A percentile compares a stretch with the other conserved stretches of the same genome.
Evolutionary conservation across 371 early-diverging fungal genomes (phyloP).

Genomic region (Mucor plumbeus): DNA sequence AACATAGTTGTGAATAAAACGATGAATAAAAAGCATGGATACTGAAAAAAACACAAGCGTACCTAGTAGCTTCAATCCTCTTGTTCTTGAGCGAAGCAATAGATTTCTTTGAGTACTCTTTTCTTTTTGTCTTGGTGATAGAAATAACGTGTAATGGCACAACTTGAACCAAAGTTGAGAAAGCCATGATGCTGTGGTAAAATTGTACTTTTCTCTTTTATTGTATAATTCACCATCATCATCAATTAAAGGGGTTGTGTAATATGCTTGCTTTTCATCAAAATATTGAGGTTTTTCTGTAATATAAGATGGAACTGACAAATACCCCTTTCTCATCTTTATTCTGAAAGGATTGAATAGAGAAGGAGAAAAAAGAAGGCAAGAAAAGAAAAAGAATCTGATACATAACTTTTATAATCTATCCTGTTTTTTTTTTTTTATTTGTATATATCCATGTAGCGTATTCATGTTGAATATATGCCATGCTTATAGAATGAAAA

Average conservation of each 20-base stretch:
- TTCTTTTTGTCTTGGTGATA: slow-evolving; percentile 9
- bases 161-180: not conserved
- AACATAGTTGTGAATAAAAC: slow-evolving; percentile 14
- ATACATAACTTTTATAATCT: too few species aligned
- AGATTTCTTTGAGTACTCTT: not conserved
- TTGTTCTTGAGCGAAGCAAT: slow-evolving; percentile 9
- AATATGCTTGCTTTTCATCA: slow-evolving; percentile 6
- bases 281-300: slow-evolving; percentile 7
- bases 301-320: not conserved
- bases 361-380: not conserved
- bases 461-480: not conserved
- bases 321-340: slow-evolving; percentile 6
- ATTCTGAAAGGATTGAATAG: not conserved
- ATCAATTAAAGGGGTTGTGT: not conserved
- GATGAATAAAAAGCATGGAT: slow-evolving; percentile 18
- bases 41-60: slow-evolving; percentile 9
- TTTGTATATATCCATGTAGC: not conserved
- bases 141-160: slow-evolving; percentile 7
- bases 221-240: not conserved
- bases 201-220: not conserved
- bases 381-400: too few species aligned
- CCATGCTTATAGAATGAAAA: not conserved
- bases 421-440: not conserved
- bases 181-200: not conserved
- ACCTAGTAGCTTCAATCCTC: slow-evolving; percentile 5